Percentiles rank a stretch among this genome's conserved stretches.
Evolutionary conservation across 2,329 filamentous ascomycete species (phyloP).

Genomic region (Penicillium rolfsii): DNA sequence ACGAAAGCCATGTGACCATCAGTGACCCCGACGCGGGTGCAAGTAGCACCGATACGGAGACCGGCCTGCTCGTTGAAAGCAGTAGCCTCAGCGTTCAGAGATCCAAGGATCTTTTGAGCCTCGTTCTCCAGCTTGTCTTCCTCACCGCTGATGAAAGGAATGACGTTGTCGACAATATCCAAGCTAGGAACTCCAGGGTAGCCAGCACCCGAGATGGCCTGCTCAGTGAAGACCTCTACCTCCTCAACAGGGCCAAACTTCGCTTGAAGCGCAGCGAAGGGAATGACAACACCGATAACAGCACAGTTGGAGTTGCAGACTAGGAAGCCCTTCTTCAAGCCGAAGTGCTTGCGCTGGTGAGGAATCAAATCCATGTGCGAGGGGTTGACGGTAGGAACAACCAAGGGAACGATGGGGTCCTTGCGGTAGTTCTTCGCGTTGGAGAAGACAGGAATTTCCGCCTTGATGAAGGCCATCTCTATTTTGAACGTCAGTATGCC

Average conservation of each 20-base stretch:
- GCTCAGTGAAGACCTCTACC: constrained; percentile 90
- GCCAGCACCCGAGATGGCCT: constrained; percentile 90
- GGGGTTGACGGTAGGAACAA: constrained; percentile 94
- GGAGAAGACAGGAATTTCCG: constrained; percentile 89
- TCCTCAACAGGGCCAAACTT: constrained; percentile 76
- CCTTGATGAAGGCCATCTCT: constrained; percentile 90
- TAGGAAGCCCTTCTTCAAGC: constrained; percentile 81
- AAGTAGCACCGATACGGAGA: constrained; percentile 80
- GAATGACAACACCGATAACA: constrained; percentile 93
- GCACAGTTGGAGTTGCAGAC: constrained; percentile 99
- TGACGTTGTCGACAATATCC: constrained; percentile 95
- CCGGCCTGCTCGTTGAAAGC: constrained; percentile 74
- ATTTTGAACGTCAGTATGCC: constrained; percentile 10
- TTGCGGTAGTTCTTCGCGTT: constrained; percentile 97
- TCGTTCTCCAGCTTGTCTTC: constrained; percentile 96
- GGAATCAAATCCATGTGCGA: constrained; percentile 83
- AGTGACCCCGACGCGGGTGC: constrained; percentile 91
- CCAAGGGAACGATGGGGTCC: constrained; percentile 85
- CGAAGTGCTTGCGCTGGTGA: constrained; percentile 76
- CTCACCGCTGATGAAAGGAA: constrained; percentile 90
- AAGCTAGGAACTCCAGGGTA: constrained; percentile 72
- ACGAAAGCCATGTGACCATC: constrained; percentile 97
- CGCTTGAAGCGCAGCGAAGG: constrained; percentile 85
- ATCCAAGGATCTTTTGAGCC: constrained; percentile 89
- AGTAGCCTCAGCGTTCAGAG: constrained; percentile 69